Base-by-base conservation (phyloP, 2,329 filamentous ascomycete species). In the Colletotrichum orbiculare region DNA sequence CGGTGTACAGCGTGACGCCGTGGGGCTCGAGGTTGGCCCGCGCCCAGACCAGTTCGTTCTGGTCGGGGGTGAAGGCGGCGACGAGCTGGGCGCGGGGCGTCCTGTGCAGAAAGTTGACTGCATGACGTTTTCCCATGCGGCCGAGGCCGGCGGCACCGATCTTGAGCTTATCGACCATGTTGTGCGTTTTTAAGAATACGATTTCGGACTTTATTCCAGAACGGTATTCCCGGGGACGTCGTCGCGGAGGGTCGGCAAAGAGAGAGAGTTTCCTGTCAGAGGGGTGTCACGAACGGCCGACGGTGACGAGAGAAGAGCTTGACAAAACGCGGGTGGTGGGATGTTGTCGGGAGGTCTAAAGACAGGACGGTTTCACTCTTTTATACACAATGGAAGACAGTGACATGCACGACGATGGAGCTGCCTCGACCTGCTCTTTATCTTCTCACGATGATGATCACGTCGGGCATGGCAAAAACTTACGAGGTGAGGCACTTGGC, bases 111-210 rank as follows among this genome's bases (percentile, higher is more conserved):
- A 84, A 79, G 67, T 82, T 83, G 52, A 81, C 71, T 46, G 81
- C 83, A 72, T 85, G 83, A 13, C 82, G 78, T 60, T 81, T 78
- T 49, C 83, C 83, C 81, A 85, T 85, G 56, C 83, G 81, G 45
- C 83, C 83, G 35, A 85, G 81, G 58, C 83, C 83, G 37, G 81
- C 81, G 39, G 79, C 79, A 49, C 76, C 83, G 57, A 85, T 74
- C 66, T 79, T 75, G 66, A 83, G 73, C 60, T 73, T 75, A 41
- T 67, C 55, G 0, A 61, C 57, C 57, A 65, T 56, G 13, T 43
- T 61, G 6, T 46, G 12, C 41, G 15, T 25, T 17, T 8, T 38
- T 3, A 41, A 13, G 9, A 10, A 9, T 9, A 13, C 13, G 38
- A 41, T 3, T 9, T 5, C 3, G 13, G 4, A 10, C 38, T 41